phyloP scores from a whole-genome alignment of 2,329 filamentous ascomycete species.

The Xylariaceae sp. region DNA sequence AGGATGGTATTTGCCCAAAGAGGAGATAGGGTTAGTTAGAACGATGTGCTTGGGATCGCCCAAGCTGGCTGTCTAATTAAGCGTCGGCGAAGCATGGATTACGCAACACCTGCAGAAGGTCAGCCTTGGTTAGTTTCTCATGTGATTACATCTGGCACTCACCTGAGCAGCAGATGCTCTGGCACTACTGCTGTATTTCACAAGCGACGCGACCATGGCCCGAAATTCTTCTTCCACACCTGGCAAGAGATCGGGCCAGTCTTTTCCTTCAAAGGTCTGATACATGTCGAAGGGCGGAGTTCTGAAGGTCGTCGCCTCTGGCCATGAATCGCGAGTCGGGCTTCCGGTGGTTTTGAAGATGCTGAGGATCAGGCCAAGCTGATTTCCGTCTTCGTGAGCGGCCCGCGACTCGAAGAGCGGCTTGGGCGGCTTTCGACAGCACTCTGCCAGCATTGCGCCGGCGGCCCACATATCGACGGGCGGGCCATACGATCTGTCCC shows the following conservation, averaged over 20 bases:
- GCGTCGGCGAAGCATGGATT: conserved; percentile 4
- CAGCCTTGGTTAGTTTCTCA: not conserved
- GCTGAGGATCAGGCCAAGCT: conserved; percentile 82
- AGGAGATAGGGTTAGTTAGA: no score
- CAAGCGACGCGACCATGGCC: conserved; percentile 60
- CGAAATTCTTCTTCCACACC: conserved; percentile 52
- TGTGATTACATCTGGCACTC: conserved; percentile 2
- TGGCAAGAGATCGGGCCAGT: conserved; percentile 67
- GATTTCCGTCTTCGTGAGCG: conserved; percentile 74
- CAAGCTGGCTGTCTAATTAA: no score
- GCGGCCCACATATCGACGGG: conserved; percentile 85
- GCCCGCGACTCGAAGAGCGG: conserved; percentile 76
- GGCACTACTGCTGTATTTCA: conserved; percentile 65
- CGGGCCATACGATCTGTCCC: conserved; percentile 64
- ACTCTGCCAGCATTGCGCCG: conserved; percentile 80
- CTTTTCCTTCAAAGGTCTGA: conserved; percentile 59
- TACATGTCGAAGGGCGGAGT: conserved; percentile 90
- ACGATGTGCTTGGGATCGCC: no score
- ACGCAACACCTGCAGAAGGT: conserved; percentile 10
- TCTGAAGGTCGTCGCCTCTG: conserved; percentile 62
- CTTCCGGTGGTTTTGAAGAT: conserved; percentile 91
- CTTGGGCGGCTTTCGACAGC: conserved; percentile 45
- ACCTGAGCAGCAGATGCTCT: conserved; percentile 63
- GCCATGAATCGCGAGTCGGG: conserved; percentile 75
- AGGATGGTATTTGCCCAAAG: no score